Evolutionary conservation across 1,139 yeast genomes (phyloP), one percentile per base, ranked within the genome.

Genomic region (Zhuliangozyma blackwelliae): DNA sequence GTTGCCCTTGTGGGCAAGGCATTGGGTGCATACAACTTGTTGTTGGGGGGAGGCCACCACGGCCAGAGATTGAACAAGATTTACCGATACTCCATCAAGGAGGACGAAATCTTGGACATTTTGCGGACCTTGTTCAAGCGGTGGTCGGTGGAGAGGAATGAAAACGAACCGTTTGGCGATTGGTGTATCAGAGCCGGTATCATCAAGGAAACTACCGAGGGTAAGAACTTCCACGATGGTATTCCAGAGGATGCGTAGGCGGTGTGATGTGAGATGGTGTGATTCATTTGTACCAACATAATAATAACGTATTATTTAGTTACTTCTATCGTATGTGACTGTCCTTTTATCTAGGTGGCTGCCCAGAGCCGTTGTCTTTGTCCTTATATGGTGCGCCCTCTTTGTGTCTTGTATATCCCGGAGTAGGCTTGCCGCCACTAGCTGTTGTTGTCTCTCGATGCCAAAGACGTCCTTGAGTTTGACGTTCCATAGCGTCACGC

Each of bases 1-100:
- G 79, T 92, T 40, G 97, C 97, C 0, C 72, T 88, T 43, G 95
- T 92, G 38, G 98, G 98, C 63, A 92, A 92, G 62, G 97, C 97
- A 0, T 78, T 73, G 44, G 96, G 95, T 37, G 90, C 95, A 10
- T 92, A 92, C 66, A 92, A 92, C 63, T 74, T 92, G 64, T 75
- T 89, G 88, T 75, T 92, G 51, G 98, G 98, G 51, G 98, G 98
- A 57, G 96, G 97, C 30, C 92, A 84, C 63, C 86, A 84, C 54
- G 98, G 98, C 45, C 85, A 88, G 63, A 79, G 98, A 58, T 68
- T 92, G 52, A 92, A 92, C 70, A 92, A 92, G 70, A 76, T 92
- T 40, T 92, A 80, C 72, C 75, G 89, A 55, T 82, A 89, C 49
- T 88, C 96, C 23, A 79, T 90, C 48, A 87, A 84, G 63, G 98